These are phyloP conservation scores for Tylopilus felleus DNA, from an alignment of 768 basidiomycete genomes.

Conservation along the genomic window DNA sequence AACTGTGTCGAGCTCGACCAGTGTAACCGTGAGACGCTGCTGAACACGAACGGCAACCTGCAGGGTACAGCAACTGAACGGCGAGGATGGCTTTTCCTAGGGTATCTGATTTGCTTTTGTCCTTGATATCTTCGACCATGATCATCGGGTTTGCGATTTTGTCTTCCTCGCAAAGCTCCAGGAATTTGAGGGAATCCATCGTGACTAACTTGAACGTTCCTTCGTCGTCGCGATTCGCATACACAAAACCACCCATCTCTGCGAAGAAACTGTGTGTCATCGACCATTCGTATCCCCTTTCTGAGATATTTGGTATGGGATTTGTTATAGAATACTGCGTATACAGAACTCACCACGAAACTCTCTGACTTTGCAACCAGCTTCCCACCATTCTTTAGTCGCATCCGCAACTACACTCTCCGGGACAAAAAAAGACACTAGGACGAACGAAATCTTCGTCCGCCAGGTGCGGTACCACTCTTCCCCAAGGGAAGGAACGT, in stretches of 20 bases:
- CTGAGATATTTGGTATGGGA: neutral
- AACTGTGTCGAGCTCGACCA: constrained; percentile 5
- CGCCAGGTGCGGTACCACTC: too few species aligned
- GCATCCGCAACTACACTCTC: neutral
- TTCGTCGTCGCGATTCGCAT: too few species aligned
- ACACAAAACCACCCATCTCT: neutral
- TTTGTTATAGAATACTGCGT: neutral
- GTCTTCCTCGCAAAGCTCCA: neutral
- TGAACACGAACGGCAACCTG: neutral
- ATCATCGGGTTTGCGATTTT: neutral
- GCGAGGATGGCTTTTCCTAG: neutral
- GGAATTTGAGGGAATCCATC: neutral
- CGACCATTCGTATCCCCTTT: neutral
- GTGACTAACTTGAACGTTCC: neutral
- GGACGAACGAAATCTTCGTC: neutral
- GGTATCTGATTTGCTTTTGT: too few species aligned
- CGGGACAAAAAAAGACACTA: neutral
- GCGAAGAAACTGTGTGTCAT: neutral
- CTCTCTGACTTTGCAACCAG: neutral
- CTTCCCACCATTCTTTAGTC: neutral
- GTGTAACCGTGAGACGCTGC: neutral
- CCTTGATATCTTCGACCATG: neutral
- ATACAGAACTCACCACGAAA: neutral
- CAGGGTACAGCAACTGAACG: neutral
- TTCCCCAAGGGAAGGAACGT: neutral